phyloP scores from a whole-genome alignment of 2,329 filamentous ascomycete species.

The Apiospora kogelbergensis region DNA sequence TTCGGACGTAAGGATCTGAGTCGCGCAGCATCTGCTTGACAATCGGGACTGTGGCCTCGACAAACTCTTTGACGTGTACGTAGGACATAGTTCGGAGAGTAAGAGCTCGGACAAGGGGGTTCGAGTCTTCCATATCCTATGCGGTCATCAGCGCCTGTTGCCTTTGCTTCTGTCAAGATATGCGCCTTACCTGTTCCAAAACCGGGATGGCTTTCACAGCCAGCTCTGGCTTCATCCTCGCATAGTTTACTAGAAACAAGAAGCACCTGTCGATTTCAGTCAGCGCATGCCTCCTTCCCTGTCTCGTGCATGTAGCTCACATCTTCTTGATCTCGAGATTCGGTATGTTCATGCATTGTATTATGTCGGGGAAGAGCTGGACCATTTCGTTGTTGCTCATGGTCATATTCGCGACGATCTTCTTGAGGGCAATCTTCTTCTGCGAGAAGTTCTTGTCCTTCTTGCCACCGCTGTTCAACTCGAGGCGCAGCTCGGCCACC shows the following conservation, averaged over 20 bases:
- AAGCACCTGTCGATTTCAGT: slow-evolving; percentile 74
- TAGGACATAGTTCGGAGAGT: slow-evolving; percentile 96
- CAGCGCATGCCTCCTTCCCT: not conserved
- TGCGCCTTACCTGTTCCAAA: slow-evolving; percentile 66
- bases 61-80: slow-evolving; percentile 93
- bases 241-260: slow-evolving; percentile 95
- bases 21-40: slow-evolving; percentile 84
- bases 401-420: slow-evolving; percentile 99
- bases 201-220: slow-evolving; percentile 91
- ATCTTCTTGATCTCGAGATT: slow-evolving; percentile 99
- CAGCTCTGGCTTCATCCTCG: slow-evolving; percentile 89
- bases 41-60: slow-evolving; percentile 83
- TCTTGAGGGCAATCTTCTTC: slow-evolving; percentile 98
- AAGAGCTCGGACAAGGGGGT: slow-evolving; percentile 88
- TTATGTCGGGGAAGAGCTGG: slow-evolving; percentile 90
- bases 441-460: slow-evolving; percentile 95
- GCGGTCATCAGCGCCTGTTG: not conserved
- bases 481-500: slow-evolving; percentile 92
- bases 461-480: slow-evolving; percentile 90
- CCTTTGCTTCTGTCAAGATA: not conserved
- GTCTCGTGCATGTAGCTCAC: slow-evolving; percentile 46
- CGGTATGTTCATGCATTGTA: slow-evolving; percentile 91
- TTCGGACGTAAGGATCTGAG: slow-evolving; percentile 91
- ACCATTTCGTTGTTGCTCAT: slow-evolving; percentile 99
- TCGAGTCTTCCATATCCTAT: slow-evolving; percentile 90